Evolutionary conservation across 2,329 filamentous ascomycete species (phyloP).

Genomic region (Daldinia sp.): DNA sequence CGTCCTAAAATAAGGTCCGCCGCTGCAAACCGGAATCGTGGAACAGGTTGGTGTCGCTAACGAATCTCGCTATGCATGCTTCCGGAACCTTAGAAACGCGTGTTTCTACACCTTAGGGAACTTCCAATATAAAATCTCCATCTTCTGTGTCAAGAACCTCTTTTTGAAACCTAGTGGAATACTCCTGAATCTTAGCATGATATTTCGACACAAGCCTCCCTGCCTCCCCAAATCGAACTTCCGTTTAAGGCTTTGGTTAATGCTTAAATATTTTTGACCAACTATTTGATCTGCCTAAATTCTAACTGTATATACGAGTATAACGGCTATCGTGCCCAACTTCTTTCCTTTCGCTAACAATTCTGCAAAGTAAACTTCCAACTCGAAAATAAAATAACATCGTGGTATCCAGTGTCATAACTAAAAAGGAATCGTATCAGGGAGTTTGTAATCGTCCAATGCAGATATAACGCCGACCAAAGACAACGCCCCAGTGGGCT

Average conservation of each 20-base stretch:
- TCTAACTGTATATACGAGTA: slow-evolving; percentile 20
- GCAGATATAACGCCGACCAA: slow-evolving; percentile 35
- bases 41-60: slow-evolving; percentile 2
- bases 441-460: slow-evolving; percentile 39
- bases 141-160: no score
- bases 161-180: no score
- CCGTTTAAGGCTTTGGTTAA: neutral
- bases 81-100: neutral
- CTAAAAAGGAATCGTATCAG: slow-evolving; percentile 38
- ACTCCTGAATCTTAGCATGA: no score
- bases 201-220: neutral
- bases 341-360: slow-evolving; percentile 27
- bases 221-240: neutral
- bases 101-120: neutral
- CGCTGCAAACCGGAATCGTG: slow-evolving; percentile 10
- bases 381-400: slow-evolving; percentile 36
- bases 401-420: slow-evolving; percentile 45
- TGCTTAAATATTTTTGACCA: neutral
- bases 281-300: slow-evolving; percentile 25
- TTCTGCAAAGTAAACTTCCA: slow-evolving; percentile 29
- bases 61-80: slow-evolving; percentile 5
- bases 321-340: slow-evolving; percentile 12
- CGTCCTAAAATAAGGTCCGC: slow-evolving; percentile 20
- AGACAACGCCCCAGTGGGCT: slow-evolving; percentile 25
- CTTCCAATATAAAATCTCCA: no score